phyloP scores from a whole-genome alignment of 768 basidiomycete genomes.

The Trametopsis cervina region DNA sequence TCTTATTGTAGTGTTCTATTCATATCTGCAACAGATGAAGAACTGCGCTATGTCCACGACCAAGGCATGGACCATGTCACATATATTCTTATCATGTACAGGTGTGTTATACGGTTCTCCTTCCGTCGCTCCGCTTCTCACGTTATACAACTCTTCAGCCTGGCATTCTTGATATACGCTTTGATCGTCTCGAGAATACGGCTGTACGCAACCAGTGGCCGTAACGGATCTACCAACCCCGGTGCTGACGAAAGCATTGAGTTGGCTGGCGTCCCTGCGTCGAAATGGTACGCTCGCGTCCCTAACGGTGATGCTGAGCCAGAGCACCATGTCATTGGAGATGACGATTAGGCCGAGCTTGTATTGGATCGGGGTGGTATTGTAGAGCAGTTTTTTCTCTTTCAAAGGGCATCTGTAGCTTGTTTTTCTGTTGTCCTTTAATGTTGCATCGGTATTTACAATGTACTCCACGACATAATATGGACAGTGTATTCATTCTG shows the following conservation, averaged over 20 bases:
- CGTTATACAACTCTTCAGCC: conserved; percentile 28
- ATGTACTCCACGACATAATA: too few species aligned
- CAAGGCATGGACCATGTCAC: conserved; percentile 88
- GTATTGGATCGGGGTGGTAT: too few species aligned
- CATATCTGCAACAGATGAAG: conserved; percentile 93
- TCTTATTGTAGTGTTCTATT: conserved; percentile 55
- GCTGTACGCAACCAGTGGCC: conserved; percentile 62
- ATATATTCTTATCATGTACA: conserved; percentile 79
- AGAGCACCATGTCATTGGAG: conserved; percentile 41
- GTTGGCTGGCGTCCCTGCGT: conserved; percentile 25
- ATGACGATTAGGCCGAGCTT: conserved; percentile 45
- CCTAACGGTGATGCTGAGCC: conserved; percentile 30
- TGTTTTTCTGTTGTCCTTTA: background rate
- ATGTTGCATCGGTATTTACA: too few species aligned
- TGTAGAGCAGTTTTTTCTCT: too few species aligned
- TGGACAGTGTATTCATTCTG: too few species aligned
- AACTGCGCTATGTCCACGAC: conserved; percentile 62
- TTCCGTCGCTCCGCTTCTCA: background rate
- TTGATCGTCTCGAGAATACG: conserved; percentile 24
- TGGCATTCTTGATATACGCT: conserved; percentile 74
- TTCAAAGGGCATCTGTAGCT: background rate
- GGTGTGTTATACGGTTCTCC: conserved; percentile 33
- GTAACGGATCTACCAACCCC: conserved; percentile 36
- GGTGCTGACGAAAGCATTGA: conserved; percentile 33
- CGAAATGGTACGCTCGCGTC: conserved; percentile 65